These are phyloP conservation scores for Takashimella koratensis DNA, from an alignment of 1,284 basidiomycete genomes.

Conservation along the genomic window DNA sequence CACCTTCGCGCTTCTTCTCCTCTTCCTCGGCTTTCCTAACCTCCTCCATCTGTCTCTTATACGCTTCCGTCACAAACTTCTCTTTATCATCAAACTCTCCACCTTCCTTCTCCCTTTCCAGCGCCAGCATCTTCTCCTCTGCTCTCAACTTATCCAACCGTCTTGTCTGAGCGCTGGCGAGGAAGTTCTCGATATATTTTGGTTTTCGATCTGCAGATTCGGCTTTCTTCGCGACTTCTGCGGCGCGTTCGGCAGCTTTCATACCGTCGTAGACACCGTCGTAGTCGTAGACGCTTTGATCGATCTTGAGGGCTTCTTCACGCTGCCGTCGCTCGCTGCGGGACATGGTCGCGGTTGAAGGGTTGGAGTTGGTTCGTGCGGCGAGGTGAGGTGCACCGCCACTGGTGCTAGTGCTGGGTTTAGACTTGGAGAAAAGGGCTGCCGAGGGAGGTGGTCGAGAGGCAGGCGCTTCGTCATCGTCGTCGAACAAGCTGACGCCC, in stretches of 20 bases:
- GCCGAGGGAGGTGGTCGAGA: constrained; percentile 5
- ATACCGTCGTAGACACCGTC: constrained; percentile 95
- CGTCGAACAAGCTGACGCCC: constrained; percentile 21
- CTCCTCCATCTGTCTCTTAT: constrained; percentile 94
- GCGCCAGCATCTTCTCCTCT: constrained; percentile 96
- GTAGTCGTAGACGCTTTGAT: constrained; percentile 86
- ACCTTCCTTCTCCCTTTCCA: constrained; percentile 87
- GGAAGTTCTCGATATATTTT: constrained; percentile 83
- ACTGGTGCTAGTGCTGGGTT: constrained; percentile 2
- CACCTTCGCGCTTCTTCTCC: constrained; percentile 79
- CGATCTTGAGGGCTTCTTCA: constrained; percentile 72
- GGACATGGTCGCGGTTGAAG: constrained; percentile 19
- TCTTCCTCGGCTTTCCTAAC: constrained; percentile 86
- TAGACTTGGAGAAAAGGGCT: constrained; percentile 13
- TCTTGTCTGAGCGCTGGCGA: constrained; percentile 79
- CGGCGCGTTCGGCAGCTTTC: constrained; percentile 72
- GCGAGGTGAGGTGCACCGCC: not conserved
- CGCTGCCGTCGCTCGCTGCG: constrained; percentile 39
- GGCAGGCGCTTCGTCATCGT: constrained; percentile 33
- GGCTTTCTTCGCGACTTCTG: constrained; percentile 67
- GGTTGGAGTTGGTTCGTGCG: not conserved
- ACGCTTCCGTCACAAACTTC: constrained; percentile 93
- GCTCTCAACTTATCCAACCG: constrained; percentile 87
- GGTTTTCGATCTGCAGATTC: constrained; percentile 78
- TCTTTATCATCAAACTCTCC: constrained; percentile 94